These are phyloP conservation scores for Prinsepia uniflora DNA, from an alignment of 306 rosid species.

Conservation along the genomic window DNA sequence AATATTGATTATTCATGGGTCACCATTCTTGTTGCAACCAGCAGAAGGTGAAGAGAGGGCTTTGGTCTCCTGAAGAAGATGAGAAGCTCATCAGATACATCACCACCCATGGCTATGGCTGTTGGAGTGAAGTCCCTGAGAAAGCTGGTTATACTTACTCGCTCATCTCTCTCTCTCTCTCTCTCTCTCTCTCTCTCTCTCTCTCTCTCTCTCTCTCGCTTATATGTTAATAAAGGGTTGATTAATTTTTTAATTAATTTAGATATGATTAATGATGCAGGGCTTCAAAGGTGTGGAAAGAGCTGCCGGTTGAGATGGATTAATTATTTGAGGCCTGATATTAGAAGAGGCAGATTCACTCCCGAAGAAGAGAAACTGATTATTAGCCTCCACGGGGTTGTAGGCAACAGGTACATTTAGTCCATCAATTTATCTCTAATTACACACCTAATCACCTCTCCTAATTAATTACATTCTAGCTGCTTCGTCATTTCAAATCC, in stretches of 20 bases:
- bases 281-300: conserved; percentile 97
- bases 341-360: conserved; percentile 92
- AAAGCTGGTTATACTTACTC: conserved; percentile 97
- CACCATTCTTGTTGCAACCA: conserved; percentile 99
- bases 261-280: conserved; percentile 29
- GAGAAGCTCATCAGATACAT: conserved; percentile 92
- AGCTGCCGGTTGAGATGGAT: conserved; percentile 97
- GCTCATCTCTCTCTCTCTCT: no score
- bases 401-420: conserved; percentile 76
- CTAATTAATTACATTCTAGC: neutral
- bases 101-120: conserved; percentile 91
- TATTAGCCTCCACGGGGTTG: conserved; percentile 92
- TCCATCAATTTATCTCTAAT: no score
- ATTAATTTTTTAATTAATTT: neutral
- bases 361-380: conserved; percentile 94
- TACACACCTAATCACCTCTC: no score
- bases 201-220: neutral
- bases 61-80: conserved; percentile 98
- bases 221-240: neutral
- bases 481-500: neutral
- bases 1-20: conserved; percentile 53
- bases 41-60: conserved; percentile 97
- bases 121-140: conserved; percentile 99
- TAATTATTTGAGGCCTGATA: conserved; percentile 96
- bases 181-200: no score